A percentile compares a stretch with the other conserved stretches of the same genome.
Evolutionary conservation across 2,329 filamentous ascomycete genomes (phyloP).

Genomic region (Fusarium redolens): DNA sequence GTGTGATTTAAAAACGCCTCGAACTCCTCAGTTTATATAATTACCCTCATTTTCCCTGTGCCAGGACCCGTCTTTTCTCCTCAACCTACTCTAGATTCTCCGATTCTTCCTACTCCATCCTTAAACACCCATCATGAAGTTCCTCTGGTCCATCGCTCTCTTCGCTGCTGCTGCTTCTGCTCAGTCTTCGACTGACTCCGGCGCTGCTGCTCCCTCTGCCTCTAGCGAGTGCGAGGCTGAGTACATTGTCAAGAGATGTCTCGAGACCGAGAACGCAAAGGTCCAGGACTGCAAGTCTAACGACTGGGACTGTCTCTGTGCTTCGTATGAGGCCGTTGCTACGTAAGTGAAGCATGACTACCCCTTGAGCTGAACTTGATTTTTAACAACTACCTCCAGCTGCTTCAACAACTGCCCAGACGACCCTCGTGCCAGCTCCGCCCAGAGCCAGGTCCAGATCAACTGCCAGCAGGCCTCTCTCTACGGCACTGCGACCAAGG

Average conservation of each 20-base stretch:
- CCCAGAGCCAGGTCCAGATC: conserved; percentile 54
- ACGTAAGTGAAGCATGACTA: conserved; percentile 53
- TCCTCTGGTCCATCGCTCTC: conserved; percentile 55
- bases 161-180: conserved; percentile 52
- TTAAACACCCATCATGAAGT: conserved; percentile 56
- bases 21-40: conserved; percentile 3
- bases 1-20: conserved; percentile 37
- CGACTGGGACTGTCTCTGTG: conserved; percentile 62
- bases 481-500: conserved; percentile 52
- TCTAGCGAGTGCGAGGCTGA: conserved; percentile 56
- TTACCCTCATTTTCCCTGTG: conserved; percentile 8
- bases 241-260: conserved; percentile 60
- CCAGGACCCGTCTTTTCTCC: not conserved
- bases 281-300: conserved; percentile 51
- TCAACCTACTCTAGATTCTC: not conserved
- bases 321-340: conserved; percentile 56
- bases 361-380: not conserved
- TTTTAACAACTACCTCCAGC: conserved; percentile 43
- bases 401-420: conserved; percentile 69
- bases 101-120: not conserved
- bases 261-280: conserved; percentile 54
- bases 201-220: conserved; percentile 44
- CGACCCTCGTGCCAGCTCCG: conserved; percentile 53
- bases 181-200: conserved; percentile 44
- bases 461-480: conserved; percentile 60